Percentiles rank a stretch among this genome's conserved stretches.
Conservation (phyloP, 2,329 filamentous ascomycete species). For the Amylocarpus encephaloides region DNA sequence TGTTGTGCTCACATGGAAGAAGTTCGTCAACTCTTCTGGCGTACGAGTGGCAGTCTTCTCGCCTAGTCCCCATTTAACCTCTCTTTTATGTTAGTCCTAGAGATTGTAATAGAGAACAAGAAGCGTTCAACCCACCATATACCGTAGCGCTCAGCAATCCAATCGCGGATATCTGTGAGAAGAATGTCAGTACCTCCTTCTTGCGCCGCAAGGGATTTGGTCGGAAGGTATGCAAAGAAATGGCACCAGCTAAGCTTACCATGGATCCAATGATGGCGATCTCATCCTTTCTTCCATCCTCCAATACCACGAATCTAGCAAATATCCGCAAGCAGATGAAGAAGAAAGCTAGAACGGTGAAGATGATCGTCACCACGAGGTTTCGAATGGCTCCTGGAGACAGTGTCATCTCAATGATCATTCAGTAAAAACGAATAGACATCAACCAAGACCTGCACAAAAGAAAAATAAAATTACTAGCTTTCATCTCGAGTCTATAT, state of each 20-base stretch:
- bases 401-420: neutral
- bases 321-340: conserved; percentile 12
- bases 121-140: neutral
- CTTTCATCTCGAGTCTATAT: no score
- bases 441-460: no score
- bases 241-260: conserved; percentile 7
- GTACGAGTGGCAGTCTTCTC: conserved; percentile 19
- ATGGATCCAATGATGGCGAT: conserved; percentile 13
- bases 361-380: conserved; percentile 1
- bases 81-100: conserved; percentile 15
- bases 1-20: conserved; percentile 20
- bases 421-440: no score
- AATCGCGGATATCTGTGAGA: conserved; percentile 6
- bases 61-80: conserved; percentile 24
- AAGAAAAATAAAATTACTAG: no score
- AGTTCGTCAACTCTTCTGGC: conserved; percentile 14
- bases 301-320: conserved; percentile 13
- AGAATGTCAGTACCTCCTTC: neutral
- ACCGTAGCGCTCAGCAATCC: conserved; percentile 3
- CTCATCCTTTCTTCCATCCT: conserved; percentile 16
- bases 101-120: no score
- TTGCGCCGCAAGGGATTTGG: neutral
- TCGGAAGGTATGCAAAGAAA: neutral
- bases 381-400: neutral
- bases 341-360: conserved; percentile 6